Evolutionary conservation across 805 yeast genomes (phyloP).

Genomic region (Kazachstania kunashirensis): DNA sequence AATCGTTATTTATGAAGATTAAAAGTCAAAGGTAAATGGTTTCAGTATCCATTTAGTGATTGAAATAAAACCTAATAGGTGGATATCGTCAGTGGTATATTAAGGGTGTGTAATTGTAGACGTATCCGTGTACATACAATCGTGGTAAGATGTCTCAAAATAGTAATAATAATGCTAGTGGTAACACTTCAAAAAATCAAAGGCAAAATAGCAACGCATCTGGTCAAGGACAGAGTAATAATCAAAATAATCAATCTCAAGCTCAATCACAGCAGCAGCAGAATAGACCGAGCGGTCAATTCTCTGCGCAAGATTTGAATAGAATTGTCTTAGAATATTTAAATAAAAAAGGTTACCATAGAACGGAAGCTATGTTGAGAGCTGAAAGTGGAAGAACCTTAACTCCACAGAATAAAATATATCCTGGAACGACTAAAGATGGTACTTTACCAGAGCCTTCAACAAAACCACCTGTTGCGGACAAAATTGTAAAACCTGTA

Average conservation of each 20-base stretch:
- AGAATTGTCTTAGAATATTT: constrained; percentile 87
- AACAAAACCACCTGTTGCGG: constrained; percentile 26
- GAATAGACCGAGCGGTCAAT: constrained; percentile 18
- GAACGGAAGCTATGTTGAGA: constrained; percentile 88
- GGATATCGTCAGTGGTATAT: no score
- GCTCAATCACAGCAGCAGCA: constrained; percentile 2
- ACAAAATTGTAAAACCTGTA: constrained; percentile 22
- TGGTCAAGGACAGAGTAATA: constrained; percentile 1
- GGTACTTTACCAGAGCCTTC: constrained; percentile 26
- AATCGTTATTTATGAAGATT: no score
- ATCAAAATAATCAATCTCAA: constrained; percentile 1
- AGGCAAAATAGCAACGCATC: background rate
- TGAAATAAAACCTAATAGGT: no score
- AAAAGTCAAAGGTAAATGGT: no score
- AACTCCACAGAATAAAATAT: constrained; percentile 39
- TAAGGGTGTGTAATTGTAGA: no score
- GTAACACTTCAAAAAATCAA: background rate
- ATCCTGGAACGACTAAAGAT: constrained; percentile 40
- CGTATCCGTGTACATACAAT: no score
- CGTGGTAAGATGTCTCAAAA: no score
- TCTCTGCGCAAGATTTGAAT: constrained; percentile 81
- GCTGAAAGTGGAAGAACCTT: constrained; percentile 65
- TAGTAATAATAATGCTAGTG: background rate
- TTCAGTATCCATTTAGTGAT: no score
- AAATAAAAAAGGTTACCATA: constrained; percentile 86